These are phyloP conservation scores for Cytospora leucostoma DNA, from an alignment of 2,329 filamentous ascomycete genomes.

Conservation along the genomic window DNA sequence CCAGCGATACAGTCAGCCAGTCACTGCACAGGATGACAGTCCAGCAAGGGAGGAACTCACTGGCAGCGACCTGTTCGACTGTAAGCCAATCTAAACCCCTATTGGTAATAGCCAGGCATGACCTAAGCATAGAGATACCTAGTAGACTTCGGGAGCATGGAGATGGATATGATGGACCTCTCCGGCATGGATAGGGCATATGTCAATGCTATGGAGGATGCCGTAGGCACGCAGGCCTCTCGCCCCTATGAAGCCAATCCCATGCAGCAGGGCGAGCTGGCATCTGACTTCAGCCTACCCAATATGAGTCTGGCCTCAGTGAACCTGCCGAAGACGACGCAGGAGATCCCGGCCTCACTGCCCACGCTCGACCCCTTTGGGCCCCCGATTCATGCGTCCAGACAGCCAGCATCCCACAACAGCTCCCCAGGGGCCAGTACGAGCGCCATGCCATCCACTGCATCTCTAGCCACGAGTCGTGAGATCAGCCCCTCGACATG, in stretches of 20 bases:
- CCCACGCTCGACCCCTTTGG: neutral
- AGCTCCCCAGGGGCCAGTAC: neutral
- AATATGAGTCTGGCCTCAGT: neutral
- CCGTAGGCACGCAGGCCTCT: neutral
- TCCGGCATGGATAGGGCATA: neutral
- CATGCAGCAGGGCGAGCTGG: neutral
- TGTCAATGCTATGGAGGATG: neutral
- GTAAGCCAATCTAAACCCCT: neutral
- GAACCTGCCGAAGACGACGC: neutral
- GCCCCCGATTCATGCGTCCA: neutral
- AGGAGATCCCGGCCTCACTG: neutral
- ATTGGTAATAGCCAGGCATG: neutral
- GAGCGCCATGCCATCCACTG: neutral
- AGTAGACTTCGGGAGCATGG: neutral
- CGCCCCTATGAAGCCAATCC: neutral
- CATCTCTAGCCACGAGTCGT: neutral
- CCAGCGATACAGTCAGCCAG: neutral
- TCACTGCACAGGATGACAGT: neutral
- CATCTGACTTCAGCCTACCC: neutral
- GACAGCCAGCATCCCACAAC: neutral
- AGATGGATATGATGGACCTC: neutral
- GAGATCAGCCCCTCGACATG: slow-evolving; percentile 22
- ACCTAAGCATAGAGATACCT: neutral
- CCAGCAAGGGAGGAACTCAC: neutral
- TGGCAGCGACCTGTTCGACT: neutral